A percentile compares a stretch with the other conserved stretches of the same genome.
phyloP scores from a whole-genome alignment of 139 green algal genomes.

The Tetradesmus obliquus region DNA sequence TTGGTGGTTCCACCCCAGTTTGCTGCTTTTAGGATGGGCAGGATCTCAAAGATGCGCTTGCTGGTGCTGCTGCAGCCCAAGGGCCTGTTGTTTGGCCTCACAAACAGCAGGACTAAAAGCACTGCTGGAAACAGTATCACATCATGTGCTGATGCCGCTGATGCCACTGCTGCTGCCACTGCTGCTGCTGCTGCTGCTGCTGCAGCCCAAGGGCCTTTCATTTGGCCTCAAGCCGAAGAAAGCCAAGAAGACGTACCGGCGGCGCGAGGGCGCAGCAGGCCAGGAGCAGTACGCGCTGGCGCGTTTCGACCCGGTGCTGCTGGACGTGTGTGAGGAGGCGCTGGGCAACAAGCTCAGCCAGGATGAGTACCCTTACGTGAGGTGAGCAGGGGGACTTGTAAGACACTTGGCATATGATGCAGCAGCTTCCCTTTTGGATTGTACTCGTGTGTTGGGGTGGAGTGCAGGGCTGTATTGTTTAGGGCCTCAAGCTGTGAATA shows the following conservation, averaged over 20 bases:
- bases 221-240: slow-evolving; percentile 43
- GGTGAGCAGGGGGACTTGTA: slow-evolving; percentile 25
- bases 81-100: too few relatives aligned
- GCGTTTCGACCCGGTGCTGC: slow-evolving; percentile 59
- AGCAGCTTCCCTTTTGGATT: too few relatives aligned
- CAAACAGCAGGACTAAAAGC: slow-evolving; percentile 33
- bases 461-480: too few relatives aligned
- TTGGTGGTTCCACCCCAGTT: too few relatives aligned
- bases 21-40: too few relatives aligned
- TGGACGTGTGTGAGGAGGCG: slow-evolving; percentile 63
- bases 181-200: slow-evolving; percentile 10
- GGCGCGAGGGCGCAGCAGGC: slow-evolving; percentile 37
- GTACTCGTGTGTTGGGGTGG: too few relatives aligned
- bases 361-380: slow-evolving; percentile 88
- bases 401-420: background rate
- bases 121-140: background rate
- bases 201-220: slow-evolving; percentile 33
- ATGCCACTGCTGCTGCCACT: background rate
- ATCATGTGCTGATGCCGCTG: background rate
- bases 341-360: slow-evolving; percentile 59
- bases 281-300: slow-evolving; percentile 54
- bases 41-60: background rate
- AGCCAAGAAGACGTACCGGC: slow-evolving; percentile 15
- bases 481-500: too few relatives aligned
- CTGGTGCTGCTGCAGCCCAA: too few relatives aligned